Conservation (phyloP, 495 filamentous ascomycete genomes). For the Penicillium macrosclerotiorum region DNA sequence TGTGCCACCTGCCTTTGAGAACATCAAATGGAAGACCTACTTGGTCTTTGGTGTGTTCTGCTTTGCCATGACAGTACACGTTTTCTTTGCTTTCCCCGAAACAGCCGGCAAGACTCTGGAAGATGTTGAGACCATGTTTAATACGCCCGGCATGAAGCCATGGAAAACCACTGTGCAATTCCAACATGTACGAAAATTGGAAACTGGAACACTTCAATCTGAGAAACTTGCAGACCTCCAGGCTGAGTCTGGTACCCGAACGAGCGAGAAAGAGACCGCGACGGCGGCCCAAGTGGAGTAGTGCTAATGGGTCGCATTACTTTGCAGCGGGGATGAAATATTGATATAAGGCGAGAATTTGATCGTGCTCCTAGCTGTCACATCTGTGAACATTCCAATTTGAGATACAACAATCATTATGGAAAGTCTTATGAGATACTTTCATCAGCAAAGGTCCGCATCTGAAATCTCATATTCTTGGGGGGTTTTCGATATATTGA, state of each 20-base stretch:
- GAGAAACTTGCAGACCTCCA: conserved; percentile 26
- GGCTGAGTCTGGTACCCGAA: conserved; percentile 9
- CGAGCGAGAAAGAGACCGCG: conserved; percentile 7
- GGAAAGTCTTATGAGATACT: too few relatives aligned
- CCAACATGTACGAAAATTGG: conserved; percentile 28
- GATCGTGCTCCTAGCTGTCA: too few relatives aligned
- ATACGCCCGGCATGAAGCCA: conserved; percentile 56
- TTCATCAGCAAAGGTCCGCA: too few relatives aligned
- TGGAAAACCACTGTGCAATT: conserved; percentile 61
- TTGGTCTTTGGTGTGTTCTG: conserved; percentile 76
- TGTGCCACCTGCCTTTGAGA: conserved; percentile 70
- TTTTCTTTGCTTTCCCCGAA: conserved; percentile 82
- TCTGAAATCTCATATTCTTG: too few relatives aligned
- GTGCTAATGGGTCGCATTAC: background rate
- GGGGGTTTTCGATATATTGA: too few relatives aligned
- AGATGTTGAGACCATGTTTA: conserved; percentile 71
- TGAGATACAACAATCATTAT: too few relatives aligned
- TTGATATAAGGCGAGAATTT: too few relatives aligned
- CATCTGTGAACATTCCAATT: too few relatives aligned
- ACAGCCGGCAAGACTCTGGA: conserved; percentile 80
- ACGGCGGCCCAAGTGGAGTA: conserved; percentile 1
- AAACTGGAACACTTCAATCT: conserved; percentile 25
- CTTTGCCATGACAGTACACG: conserved; percentile 67
- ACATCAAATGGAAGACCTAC: conserved; percentile 72
- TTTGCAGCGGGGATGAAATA: too few relatives aligned